Evolutionary conservation across 805 yeast species (phyloP).

Genomic region (Pichia insulana): DNA sequence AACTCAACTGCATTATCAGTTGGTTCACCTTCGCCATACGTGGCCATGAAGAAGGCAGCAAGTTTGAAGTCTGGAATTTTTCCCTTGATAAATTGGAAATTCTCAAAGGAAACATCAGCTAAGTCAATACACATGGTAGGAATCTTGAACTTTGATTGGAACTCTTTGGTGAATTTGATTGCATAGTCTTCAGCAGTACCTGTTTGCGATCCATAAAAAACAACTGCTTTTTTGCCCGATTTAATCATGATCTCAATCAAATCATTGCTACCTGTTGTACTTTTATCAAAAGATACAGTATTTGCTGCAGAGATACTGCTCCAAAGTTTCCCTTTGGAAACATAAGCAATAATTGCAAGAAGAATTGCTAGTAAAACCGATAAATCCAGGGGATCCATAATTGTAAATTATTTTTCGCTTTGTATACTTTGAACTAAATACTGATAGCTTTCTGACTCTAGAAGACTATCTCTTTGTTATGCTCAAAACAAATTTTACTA

Average conservation of each 20-base stretch:
- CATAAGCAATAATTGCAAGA: conserved; percentile 56
- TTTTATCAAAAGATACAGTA: conserved; percentile 21
- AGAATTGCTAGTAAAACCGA: conserved; percentile 58
- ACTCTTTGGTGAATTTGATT: conserved; percentile 80
- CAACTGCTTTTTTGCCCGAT: conserved; percentile 65
- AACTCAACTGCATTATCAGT: conserved; percentile 89
- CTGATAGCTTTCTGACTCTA: too few species aligned
- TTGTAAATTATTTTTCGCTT: conserved; percentile 13
- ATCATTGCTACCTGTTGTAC: conserved; percentile 41
- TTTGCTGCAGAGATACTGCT: conserved; percentile 19
- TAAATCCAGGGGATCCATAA: conserved; percentile 67
- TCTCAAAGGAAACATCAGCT: conserved; percentile 81
- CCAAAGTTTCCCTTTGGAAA: conserved; percentile 54
- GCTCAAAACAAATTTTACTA: too few species aligned
- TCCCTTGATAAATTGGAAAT: conserved; percentile 52
- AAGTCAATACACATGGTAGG: conserved; percentile 80
- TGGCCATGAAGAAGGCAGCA: conserved; percentile 67
- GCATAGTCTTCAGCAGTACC: conserved; percentile 99
- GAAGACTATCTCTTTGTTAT: too few species aligned
- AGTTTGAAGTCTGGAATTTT: conserved; percentile 46
- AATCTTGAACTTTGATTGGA: conserved; percentile 71
- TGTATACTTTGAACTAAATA: too few species aligned
- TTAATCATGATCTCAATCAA: conserved; percentile 46
- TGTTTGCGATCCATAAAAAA: conserved; percentile 91
- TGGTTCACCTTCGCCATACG: conserved; percentile 98